Evolutionary conservation across 257 asterid genomes (phyloP), one percentile per base, ranked within the genome.

Genomic region (Solanum sitiens): DNA sequence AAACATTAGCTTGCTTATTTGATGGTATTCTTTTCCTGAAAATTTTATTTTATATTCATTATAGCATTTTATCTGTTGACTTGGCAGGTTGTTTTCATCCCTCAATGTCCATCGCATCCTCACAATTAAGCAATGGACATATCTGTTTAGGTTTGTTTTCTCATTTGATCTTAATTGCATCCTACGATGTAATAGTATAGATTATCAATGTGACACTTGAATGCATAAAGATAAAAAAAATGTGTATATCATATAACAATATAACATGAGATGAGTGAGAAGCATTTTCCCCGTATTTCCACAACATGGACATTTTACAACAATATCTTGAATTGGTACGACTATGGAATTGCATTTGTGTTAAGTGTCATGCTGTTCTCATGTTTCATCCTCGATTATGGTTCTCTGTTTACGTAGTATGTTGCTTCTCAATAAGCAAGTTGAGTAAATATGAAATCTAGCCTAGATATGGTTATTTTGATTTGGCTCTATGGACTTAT

Each of bases 71-170:
- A 47, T 27, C 7, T 47, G 18, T 53, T 84, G 88, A 8, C n/a
- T 83, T 70, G 27, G 88, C 94, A 93, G 94, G 94, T 91, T 91
- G 91, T 95, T 89, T 96, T 94, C 91, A 86, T 95, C 33, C 93
- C 95, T 47, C 95, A 96, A 1, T 95, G 97, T 87, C 98, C 99
- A 3, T 90, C 90, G 86, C 99, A 96, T 65, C 96, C 98, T 80
- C 98, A 47, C 89, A 96, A 95, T 89, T 96, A 96, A 95, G 99
- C 91, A 94, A 93, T 84, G 97, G 98, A 11, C 99, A 95, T 90
- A 96, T 96, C 84, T 96, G 98, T 91, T 90, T 95, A 92, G 99
- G 98, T 96, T 32, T 85, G 93, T 84, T 42, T 83, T 45, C 82
- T 53, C 35, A 9, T 11, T 76, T 21, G 37, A 4, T 63, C 25